Evolutionary conservation across 176 grass and related monocot species (phyloP).

Genomic region (Pharus latifolius): DNA sequence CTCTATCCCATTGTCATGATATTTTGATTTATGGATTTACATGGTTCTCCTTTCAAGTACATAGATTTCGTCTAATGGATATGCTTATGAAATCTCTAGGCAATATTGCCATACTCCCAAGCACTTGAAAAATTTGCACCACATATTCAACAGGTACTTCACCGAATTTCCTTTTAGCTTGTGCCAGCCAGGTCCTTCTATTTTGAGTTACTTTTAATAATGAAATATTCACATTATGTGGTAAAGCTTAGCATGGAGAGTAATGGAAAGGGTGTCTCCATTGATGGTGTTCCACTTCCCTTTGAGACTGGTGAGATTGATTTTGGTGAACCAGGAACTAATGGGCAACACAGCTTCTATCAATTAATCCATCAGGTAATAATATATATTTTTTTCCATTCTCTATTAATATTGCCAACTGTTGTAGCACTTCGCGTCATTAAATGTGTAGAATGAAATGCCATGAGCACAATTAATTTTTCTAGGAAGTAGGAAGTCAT

Average conservation of each 20-base stretch:
- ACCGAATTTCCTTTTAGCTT: constrained; percentile 7
- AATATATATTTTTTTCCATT: background rate
- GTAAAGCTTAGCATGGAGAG: constrained; percentile 99
- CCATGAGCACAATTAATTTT: background rate
- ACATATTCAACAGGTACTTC: constrained; percentile 93
- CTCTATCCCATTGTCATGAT: background rate
- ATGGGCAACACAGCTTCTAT: constrained; percentile 99
- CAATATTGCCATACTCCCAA: constrained; percentile 93
- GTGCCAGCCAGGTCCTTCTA: background rate
- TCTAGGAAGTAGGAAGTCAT: background rate
- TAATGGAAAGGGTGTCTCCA: constrained; percentile 96
- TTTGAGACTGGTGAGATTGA: constrained; percentile 93
- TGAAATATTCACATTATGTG: constrained; percentile 15
- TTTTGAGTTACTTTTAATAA: constrained; percentile 5
- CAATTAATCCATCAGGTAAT: constrained; percentile 97
- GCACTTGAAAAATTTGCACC: constrained; percentile 96
- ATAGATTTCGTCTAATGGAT: background rate
- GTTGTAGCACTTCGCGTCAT: background rate
- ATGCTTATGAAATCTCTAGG: constrained; percentile 43
- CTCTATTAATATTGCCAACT: background rate
- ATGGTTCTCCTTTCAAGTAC: background rate
- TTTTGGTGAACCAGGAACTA: constrained; percentile 99
- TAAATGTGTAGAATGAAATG: background rate
- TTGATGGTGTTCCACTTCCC: constrained; percentile 67
- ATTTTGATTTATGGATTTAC: background rate